A percentile compares a stretch with the other conserved stretches of the same genome.
Evolutionary conservation across 257 asterid species (phyloP).

Genomic region (Solanum corneliomulleri): DNA sequence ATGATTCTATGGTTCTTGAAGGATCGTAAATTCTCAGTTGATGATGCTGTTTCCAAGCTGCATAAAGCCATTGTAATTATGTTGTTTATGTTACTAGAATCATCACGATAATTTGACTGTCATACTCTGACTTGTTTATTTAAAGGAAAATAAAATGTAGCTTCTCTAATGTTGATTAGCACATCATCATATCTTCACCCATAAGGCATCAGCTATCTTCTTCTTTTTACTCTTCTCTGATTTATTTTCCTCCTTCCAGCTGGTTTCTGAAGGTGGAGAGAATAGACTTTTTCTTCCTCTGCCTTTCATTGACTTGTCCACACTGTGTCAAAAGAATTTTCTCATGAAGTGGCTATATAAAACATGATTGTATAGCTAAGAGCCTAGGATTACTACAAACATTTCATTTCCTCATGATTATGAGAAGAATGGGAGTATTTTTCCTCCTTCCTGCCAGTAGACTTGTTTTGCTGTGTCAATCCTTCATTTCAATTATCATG

Average conservation of each 20-base stretch:
- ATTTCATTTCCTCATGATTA: not conserved
- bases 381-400: not conserved
- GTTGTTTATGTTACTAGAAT: not conserved
- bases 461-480: not conserved
- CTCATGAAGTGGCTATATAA: not conserved
- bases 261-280: not conserved
- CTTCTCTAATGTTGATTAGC: not conserved
- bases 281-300: not conserved
- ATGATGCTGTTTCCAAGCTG: slow-evolving; percentile 66
- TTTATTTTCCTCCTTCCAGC: not conserved
- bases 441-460: not conserved
- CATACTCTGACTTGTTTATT: not conserved
- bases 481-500: not conserved
- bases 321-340: not conserved
- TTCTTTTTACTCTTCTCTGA: not conserved
- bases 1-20: slow-evolving; percentile 88
- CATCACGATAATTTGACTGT: not conserved
- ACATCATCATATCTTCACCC: not conserved
- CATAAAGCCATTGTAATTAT: slow-evolving; percentile 75
- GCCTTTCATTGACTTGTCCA: not conserved
- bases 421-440: not conserved
- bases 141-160: not conserved
- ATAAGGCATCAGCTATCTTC: not conserved
- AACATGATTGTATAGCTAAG: not conserved
- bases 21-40: slow-evolving; percentile 72